Evolutionary conservation across 495 filamentous ascomycete genomes (phyloP), one percentile per base, ranked within the genome.

Genomic region (Podospora pseudocomata): DNA sequence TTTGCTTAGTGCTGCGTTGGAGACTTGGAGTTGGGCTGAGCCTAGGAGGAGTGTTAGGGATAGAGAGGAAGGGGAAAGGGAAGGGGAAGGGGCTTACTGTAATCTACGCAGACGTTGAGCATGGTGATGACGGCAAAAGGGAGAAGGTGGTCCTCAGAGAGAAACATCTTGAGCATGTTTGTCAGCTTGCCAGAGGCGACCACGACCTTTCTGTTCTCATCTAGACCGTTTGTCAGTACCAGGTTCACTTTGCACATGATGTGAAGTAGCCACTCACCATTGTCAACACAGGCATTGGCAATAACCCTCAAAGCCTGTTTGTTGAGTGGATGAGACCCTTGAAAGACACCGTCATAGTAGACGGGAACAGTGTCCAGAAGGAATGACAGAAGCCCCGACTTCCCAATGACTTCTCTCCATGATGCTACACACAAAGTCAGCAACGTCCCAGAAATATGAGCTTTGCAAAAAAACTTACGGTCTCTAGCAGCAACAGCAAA

Each of bases 261-360:
- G 30, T 5, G 23, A 56, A 56, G 54, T 56, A 56, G 4, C 18
- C 13, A 71, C 82, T 72, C 78, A 91, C 91, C 87, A 65, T 87
- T 89, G 73, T 94, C 92, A 58, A 91, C 91, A 77, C 91, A 93
- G n/a, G 87, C 87, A 76, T 94, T 94, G 2, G 90, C 92, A 72
- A 93, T 81, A 27, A 94, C 69, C 18, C 91, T 86, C 34, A 95
- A 79, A 30, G 85, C 82, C 70, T 91, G 88, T 23, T 79, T 75
- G 44, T 76, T 74, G 5, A 86, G 74, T 6, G 71, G 57, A 16
- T 69, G 69, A 2, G 72, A 49, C 39, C 39, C 7, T 49, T 2
- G 15, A 5, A 11, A 49, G 9, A 11, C 39, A 16, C 7, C 68
- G 9, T 76, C 75, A 19, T 79, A 71, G 0, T 79, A 71, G 0